Evolutionary conservation across 345 rosid species (phyloP), one percentile per base, ranked within the genome.

Genomic region (Bruguiera sexangula): DNA sequence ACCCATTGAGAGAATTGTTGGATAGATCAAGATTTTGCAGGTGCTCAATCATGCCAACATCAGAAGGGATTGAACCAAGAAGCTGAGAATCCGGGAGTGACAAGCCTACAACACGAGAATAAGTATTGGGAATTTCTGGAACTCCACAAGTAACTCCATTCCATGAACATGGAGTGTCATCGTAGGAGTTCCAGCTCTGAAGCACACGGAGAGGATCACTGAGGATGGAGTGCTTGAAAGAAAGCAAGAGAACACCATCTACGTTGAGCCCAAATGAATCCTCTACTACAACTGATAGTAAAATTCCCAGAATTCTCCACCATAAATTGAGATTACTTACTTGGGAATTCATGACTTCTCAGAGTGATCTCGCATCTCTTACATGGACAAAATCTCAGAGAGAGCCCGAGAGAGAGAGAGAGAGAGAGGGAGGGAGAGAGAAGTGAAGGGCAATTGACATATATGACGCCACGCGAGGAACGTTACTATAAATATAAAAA

Each of bases 131-230:
- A 24, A 53, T 60, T 19, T 76, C 72, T 8, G 77, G 70, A 54
- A 60, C 63, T 27, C 72, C 75, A 67, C 98, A 94, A 50, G 80
- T 68, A 64, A 95, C 93, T 13, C 99, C 96, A 59, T 62, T 66
- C 99, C 99, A 95, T 1, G 83, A 84, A 76, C 97, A 92, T 11
- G 99, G 99, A 70, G 83, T 84, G 59, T 77, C 76, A 74, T 86
- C 91, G 31, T 64, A 6, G 81, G 36, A 61, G 70, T 77, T 86
- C 99, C 99, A 95, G 85, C 46, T 77, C 19, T 77, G 62, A 39
- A 92, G 80, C 53, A 74, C 89, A 4, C 46, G 56, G 9, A 88
- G 83, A 63, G 99, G 99, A 68, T 95, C 99, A 57, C 76, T 72
- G 61, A 82, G 52, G 75, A 92, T 69, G 13, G 92, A 88, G 75